Base-by-base conservation (phyloP, 192 early-diverging fungal species). In the Linnemannia zychae region DNA sequence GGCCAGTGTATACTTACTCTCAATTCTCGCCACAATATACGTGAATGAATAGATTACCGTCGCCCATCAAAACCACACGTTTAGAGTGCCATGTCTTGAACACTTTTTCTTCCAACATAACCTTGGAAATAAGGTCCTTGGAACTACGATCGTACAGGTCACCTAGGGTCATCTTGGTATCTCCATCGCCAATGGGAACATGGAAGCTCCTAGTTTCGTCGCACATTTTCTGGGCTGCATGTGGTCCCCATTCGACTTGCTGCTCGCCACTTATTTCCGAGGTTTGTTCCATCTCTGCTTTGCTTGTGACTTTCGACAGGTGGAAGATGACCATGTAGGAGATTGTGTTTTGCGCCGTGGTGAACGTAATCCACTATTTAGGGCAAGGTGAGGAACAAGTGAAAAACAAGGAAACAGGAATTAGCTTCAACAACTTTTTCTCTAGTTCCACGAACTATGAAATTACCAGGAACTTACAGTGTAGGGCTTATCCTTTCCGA, bases 51-150 rank as follows among this genome's bases (percentile, higher is more conserved):
- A 13, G 28, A 18, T n/a, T 74, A 74, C 72, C 74, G n/a, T 75
- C 74, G 17, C 74, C 74, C 22, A 75, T 46, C 44, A 75, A 44
- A 0, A 15, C 53, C 2, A 63, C 67, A 34, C 74, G 63, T 31
- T 53, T 53, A 31, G 46, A 24, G 33, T 65, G 36, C 74, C 74
- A 75, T 5, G 74, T 75, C 28, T 66, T 20, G 63, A 66, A 75
- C 6, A 75, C 31, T 28, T 75, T 75, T 46, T 75, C 63, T 22
- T 75, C 74, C 18, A 75, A 28, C 20, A 60, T 60, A 15, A 75
- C 74, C 44, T 67, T 75, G 6, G 74, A 75, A 28, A 75, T 75
- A 22, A 66, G 15, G 0, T 75, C 74, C 1, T 38, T 48, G 5
- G 52, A 17, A 0, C 57, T 75, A 1, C 28, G n/a, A 15, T 75